Evolutionary conservation across 192 early-diverging fungal species (phyloP).

Genomic region (Backusella circina): DNA sequence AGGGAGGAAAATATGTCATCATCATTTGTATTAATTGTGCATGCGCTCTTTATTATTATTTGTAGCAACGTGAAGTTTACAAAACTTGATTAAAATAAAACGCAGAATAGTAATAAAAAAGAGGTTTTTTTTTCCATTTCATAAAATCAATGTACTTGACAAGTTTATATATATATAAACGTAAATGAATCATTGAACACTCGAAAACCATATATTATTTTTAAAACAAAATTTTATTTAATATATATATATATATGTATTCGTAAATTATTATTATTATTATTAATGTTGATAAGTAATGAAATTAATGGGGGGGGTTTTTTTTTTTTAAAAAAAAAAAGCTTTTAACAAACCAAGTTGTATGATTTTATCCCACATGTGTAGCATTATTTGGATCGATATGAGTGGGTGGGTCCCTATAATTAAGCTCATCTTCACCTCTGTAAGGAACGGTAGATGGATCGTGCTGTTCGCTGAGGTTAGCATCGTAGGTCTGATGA

Average conservation of each 20-base stretch:
- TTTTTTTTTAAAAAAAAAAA: neutral
- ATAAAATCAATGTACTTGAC: too few species aligned
- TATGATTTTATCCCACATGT: too few species aligned
- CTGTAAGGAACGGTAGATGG: neutral
- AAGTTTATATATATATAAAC: too few species aligned
- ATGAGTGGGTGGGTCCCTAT: neutral
- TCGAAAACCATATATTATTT: neutral
- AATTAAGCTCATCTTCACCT: neutral
- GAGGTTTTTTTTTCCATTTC: too few species aligned
- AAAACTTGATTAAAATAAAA: too few species aligned
- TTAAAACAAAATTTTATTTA: neutral
- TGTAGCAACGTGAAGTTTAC: too few species aligned
- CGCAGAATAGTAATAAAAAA: too few species aligned
- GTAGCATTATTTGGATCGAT: neutral
- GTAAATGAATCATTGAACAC: too few species aligned
- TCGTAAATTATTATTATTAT: neutral
- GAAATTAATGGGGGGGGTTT: neutral
- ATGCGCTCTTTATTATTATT: too few species aligned
- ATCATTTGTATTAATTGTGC: too few species aligned
- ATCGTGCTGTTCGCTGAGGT: neutral
- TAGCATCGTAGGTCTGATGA: neutral
- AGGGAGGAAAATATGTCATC: neutral
- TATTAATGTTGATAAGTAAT: neutral
- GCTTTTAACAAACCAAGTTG: too few species aligned
- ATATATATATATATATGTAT: neutral